Evolutionary conservation across 2,329 filamentous ascomycete species (phyloP), one percentile per base, ranked within the genome.

Genomic region (Hypoxylon sp.): DNA sequence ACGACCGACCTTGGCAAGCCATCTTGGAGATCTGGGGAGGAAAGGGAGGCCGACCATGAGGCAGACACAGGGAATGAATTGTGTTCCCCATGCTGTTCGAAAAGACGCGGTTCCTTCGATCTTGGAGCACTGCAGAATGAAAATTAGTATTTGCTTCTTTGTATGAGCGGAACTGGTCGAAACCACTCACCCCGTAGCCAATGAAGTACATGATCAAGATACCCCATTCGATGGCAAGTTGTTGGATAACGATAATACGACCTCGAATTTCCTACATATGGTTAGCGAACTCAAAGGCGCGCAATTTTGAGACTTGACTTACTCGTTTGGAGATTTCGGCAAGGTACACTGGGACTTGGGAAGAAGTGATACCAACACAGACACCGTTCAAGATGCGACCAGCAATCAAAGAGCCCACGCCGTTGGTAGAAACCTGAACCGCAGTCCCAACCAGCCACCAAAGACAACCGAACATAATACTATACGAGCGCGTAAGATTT

Each of bases 191-290:
- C 30, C 84, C 88, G 63, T 86, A 81, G 15, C 80, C 79, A 68
- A 88, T 81, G 66, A 84, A 86, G 74, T 87, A 88, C 83, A 88
- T 87, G 70, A 87, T 84, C 51, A 87, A 65, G 58, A 87, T 87
- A 57, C 82, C 85, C 78, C 78, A 88, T 58, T 88, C 88, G 54
- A 91, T 90, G 17, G 87, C 85, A 76, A 86, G 87, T 68, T 91
- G 88, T 67, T 91, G 87, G 31, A 83, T 80, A 42, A 86, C 84
- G 11, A 91, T 86, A 23, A 91, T 76, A 31, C 84, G 79, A 11
- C 86, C 87, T 55, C 86, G 79, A 31, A 51, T 45, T 41, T 65
- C 62, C 63, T 67, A 62, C 75, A 76, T 23, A 69, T 69, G 13
- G 15, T 58, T 49, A 55, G 40, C 7, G 7, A 30, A 19, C 16